Evolutionary conservation across 176 grass and related monocot genomes (phyloP).

Genomic region (Aegilops bicornis): DNA sequence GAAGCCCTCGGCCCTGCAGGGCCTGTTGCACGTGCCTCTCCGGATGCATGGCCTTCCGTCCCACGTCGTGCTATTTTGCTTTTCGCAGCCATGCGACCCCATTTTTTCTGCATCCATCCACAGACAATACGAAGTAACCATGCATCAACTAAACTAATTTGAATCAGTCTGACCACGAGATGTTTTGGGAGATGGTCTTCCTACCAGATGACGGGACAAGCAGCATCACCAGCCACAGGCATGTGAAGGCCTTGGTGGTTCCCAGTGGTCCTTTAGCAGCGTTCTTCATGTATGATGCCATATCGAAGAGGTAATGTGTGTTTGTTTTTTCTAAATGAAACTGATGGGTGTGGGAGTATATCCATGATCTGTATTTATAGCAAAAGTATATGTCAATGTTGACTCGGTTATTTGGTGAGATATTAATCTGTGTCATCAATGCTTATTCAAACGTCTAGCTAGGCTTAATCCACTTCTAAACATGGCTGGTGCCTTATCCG

Average conservation of each 20-base stretch:
- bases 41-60: neutral
- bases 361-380: too few species aligned
- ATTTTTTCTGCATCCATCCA: neutral
- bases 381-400: too few species aligned
- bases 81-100: neutral
- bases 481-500: too few species aligned
- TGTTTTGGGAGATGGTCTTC: neutral
- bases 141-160: neutral
- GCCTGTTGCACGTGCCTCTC: neutral
- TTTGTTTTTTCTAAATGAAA: too few species aligned
- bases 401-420: too few species aligned
- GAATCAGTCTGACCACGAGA: neutral
- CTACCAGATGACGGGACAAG: neutral
- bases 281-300: neutral
- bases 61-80: neutral
- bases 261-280: neutral
- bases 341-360: too few species aligned
- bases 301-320: neutral
- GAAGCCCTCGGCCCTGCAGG: neutral
- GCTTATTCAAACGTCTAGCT: too few species aligned
- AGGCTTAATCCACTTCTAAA: too few species aligned
- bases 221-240: neutral
- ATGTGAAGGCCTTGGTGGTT: neutral
- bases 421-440: too few species aligned
- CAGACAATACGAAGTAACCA: neutral